Evolutionary conservation across 805 yeast genomes (phyloP), one percentile per base, ranked within the genome.

Genomic region (Candida corydali): DNA sequence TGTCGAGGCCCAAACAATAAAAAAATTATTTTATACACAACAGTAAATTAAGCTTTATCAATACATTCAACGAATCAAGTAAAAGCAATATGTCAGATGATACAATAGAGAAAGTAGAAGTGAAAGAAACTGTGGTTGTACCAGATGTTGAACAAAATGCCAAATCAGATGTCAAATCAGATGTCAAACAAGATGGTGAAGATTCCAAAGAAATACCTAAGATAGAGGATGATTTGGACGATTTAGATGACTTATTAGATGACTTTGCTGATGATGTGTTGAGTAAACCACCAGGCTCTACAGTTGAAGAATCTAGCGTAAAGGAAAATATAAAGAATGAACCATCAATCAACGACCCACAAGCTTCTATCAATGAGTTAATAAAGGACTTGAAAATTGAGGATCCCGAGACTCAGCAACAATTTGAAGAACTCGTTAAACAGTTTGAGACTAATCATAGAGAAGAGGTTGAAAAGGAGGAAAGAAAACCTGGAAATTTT

Each of bases 201-300:
- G 27, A 7, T 32, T 4, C 36, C 23, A 26, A 31, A 29, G 31
- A 36, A 12, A 19, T 34, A 19, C 30, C 43, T 12, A 32, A 44
- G 12, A 27, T 37, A 25, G 69, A 59, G 9, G 73, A 81, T 39
- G 84, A 78, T 36, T 63, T 77, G 35, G 86, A 81, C 50, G 94
- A 86, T 47, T 70, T 86, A 43, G 95, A 86, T 47, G 95, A 86
- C 50, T 69, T 86, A 41, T 67, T 91, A 35, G 96, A 88, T 52
- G 96, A 88, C 44, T 84, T 84, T 54, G 86, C 82, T 28, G 86
- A 80, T 42, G 86, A 79, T 39, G 70, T 81, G 1, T 63, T 83
- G 38, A 73, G 73, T 41, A 69, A 76, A 45, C 80, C 82, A 2
- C 84, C 82, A 1, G 84, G 80, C 3, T 61, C 73, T 47, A 42